Evolutionary conservation across 441 rosid species (phyloP), one percentile per base, ranked within the genome.

Genomic region (Lagerstroemia fauriei): DNA sequence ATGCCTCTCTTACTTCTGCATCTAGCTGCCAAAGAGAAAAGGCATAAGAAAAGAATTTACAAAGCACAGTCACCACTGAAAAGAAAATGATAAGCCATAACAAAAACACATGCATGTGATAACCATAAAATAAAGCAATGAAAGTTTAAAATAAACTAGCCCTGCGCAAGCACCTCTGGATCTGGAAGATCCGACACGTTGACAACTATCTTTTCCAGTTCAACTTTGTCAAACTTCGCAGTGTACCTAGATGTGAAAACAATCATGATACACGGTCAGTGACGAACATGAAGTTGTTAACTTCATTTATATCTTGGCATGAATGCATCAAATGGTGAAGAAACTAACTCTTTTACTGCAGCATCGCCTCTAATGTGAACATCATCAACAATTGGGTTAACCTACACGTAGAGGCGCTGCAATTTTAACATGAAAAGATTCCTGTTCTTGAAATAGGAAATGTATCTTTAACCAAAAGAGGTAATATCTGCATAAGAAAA

Each of bases 301-400:
- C 27, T 53, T 34, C 11, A 7, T n/a, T 9, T 41, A 14, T 56
- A 56, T 46, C 29, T 50, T 77, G 68, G 76, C 82, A 31, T 78
- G 44, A 71, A 79, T 59, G 57, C 65, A 86, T 84, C 80, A 77
- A 31, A 29, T 6, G 63, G 20, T 20, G 34, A 75, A 75, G 61
- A 50, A 47, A 85, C 91, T 48, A 17, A 95, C 99, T 88, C 96
- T 91, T 86, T 93, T 78, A 96, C 97, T 27, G 99, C 98, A 83
- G 89, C 85, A 88, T 94, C 99, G 20, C 98, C 98, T 86, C 90
- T 84, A 81, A 73, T 84, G 68, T 91, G 95, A 74, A 96, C 92
- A 48, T 90, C 98, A 80, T 94, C 97, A 61, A 96, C 90, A 70
- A 96, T 96, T 3, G 98, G 99, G 29, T 87, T 88, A 24, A 95